Conservation (phyloP, 495 filamentous ascomycete species). For the Xanthoparmelia taractica region DNA sequence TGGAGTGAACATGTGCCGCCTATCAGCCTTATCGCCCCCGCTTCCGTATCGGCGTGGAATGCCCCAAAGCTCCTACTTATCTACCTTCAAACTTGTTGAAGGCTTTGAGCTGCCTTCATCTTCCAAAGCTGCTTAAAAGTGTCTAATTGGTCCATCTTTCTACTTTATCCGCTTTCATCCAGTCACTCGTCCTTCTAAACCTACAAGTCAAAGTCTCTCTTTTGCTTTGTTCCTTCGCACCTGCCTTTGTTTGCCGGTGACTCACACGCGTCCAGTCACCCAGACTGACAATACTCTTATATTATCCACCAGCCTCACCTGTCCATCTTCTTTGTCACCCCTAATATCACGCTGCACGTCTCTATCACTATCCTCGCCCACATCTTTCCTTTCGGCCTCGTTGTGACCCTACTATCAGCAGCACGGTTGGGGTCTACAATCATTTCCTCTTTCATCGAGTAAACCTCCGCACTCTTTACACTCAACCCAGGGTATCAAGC, state of each 20-base stretch:
- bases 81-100: constrained; percentile 18
- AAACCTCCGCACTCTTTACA: neutral
- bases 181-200: constrained; percentile 10
- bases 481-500: constrained; percentile 8
- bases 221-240: constrained; percentile 10
- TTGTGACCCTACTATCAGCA: neutral
- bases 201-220: constrained; percentile 10
- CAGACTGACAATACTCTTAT: constrained; percentile 2
- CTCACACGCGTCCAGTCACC: constrained; percentile 20
- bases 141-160: neutral
- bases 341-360: constrained; percentile 1
- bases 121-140: neutral
- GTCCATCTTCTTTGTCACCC: constrained; percentile 1
- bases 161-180: constrained; percentile 6
- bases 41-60: neutral
- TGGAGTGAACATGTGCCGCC: constrained; percentile 17
- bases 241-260: constrained; percentile 17
- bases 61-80: neutral
- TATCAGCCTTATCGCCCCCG: constrained; percentile 8
- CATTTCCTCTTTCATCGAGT: neutral
- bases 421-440: neutral
- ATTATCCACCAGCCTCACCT: constrained; percentile 8
- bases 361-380: neutral
- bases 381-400: neutral
- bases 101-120: neutral